Evolutionary conservation across 2,329 filamentous ascomycete species (phyloP), one percentile per base, ranked within the genome.

Genomic region (Colletotrichum cereale): DNA sequence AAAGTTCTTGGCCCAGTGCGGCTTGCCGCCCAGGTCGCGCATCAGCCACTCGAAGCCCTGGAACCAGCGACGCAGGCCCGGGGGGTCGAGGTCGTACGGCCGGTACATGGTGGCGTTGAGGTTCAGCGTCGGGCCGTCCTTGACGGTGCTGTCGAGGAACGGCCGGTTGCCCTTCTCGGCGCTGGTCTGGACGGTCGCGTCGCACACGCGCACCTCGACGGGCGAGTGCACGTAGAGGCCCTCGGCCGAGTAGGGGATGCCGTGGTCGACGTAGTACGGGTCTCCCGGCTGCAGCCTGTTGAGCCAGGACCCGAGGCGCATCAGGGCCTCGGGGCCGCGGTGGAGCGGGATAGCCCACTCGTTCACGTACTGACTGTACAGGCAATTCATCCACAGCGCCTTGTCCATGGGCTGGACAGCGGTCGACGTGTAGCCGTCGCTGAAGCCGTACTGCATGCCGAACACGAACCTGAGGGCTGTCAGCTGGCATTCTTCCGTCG

Each of bases 1-100:
- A 81, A 97, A 97, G 80, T 97, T 97, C 87, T 97, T 97, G 8
- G 95, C 95, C 93, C 95, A 97, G 82, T 97, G 95, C n/a, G 95
- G 95, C 58, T 89, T 89, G 16, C 92, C 95, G 65, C 92, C 93
- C 75, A 97, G 85, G 57, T 97, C 93, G 71, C 90, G 91, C 95
- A 97, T 97, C 55, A 97, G 85, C 86, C 92, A 96, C 81, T 97
- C 95, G 75, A 97, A 97, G 1, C 92, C 95, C 81, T 95, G 87
- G 81, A 97, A 97, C 84, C 97, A 97, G 63, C 93, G 88, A 62
- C 87, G 86, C 66, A 86, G 88, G 77, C 92, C 95, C 0, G 93
- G 92, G 6, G 95, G 94, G 76, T 97, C 93, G 69, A 86, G 86
- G 77, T 89, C 85, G 80, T 97, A 96, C 0, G 95, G 93, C 18